phyloP scores from a whole-genome alignment of 495 filamentous ascomycete genomes.

The Friedmanniomyces endolithicus region DNA sequence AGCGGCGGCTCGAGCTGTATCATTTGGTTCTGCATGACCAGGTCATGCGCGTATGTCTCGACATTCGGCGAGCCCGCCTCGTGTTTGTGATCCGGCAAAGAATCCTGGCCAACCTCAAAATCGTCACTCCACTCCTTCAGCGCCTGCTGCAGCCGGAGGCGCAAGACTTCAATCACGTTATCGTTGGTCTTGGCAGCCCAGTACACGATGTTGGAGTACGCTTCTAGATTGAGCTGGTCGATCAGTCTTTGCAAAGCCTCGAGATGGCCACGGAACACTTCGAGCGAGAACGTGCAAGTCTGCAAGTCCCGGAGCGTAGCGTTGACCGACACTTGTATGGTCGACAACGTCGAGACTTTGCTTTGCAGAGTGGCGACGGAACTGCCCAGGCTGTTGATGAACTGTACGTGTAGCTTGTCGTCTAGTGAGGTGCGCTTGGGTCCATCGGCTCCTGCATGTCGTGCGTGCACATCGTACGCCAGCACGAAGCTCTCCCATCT shows the following conservation, averaged over 20 bases:
- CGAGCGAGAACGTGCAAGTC: conserved; percentile 65
- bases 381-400: conserved; percentile 80
- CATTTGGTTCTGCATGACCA: conserved; percentile 91
- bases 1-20: conserved; percentile 90
- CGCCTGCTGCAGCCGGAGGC: conserved; percentile 63
- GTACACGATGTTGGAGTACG: conserved; percentile 76
- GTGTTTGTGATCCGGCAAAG: conserved; percentile 20
- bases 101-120: conserved; percentile 43
- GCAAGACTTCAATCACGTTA: conserved; percentile 65
- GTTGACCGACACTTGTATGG: conserved; percentile 71
- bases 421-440: conserved; percentile 35
- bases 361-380: conserved; percentile 73
- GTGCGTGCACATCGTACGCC: conserved; percentile 81
- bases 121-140: conserved; percentile 71
- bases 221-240: conserved; percentile 89
- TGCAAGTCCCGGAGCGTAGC: conserved; percentile 73
- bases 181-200: conserved; percentile 83
- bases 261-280: conserved; percentile 64
- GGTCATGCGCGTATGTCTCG: conserved; percentile 68
- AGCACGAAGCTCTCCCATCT: conserved; percentile 97
- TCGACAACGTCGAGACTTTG: conserved; percentile 65
- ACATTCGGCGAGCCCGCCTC: conserved; percentile 42
- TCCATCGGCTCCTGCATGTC: conserved; percentile 41
- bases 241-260: conserved; percentile 77
- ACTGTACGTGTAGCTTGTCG: conserved; percentile 90